These are phyloP conservation scores for Suhomyces canberraensis DNA, from an alignment of 805 yeast species.

Conservation along the genomic window DNA sequence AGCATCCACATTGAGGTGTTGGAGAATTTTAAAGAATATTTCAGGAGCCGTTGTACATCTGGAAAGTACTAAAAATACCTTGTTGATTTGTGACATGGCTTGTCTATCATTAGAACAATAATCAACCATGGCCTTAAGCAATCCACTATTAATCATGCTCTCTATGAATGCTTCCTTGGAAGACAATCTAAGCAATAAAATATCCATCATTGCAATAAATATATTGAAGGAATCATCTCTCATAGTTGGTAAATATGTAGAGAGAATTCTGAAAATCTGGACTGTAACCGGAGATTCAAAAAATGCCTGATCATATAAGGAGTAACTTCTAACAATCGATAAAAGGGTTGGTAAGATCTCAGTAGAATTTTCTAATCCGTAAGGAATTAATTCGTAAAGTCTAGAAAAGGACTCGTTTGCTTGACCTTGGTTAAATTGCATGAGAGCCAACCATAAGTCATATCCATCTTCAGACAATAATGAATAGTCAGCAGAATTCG, in stretches of 20 bases:
- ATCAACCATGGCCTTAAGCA: slow-evolving; percentile 40
- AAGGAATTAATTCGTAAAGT: slow-evolving; percentile 49
- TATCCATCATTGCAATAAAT: slow-evolving; percentile 53
- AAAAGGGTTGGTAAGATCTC: slow-evolving; percentile 67
- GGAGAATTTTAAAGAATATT: slow-evolving; percentile 31
- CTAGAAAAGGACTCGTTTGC: slow-evolving; percentile 40
- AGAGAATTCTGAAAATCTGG: slow-evolving; percentile 46
- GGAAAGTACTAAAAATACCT: slow-evolving; percentile 34
- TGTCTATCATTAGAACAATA: slow-evolving; percentile 43
- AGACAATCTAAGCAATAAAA: slow-evolving; percentile 36
- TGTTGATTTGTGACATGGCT: slow-evolving; percentile 38
- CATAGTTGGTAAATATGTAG: slow-evolving; percentile 55
- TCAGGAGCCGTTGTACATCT: slow-evolving; percentile 34
- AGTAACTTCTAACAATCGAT: slow-evolving; percentile 61
- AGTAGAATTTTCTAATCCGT: slow-evolving; percentile 66
- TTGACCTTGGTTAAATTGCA: slow-evolving; percentile 44
- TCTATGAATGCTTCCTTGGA: slow-evolving; percentile 24
- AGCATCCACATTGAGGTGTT: slow-evolving; percentile 23
- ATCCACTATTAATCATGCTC: slow-evolving; percentile 41
- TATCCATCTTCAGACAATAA: slow-evolving; percentile 81
- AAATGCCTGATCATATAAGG: slow-evolving; percentile 44
- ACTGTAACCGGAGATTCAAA: slow-evolving; percentile 33
- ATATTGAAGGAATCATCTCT: slow-evolving; percentile 68
- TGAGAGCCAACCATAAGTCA: slow-evolving; percentile 73
- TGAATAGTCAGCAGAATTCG: slow-evolving; percentile 36